Evolutionary conservation across 2,329 filamentous ascomycete genomes (phyloP).

Genomic region (Sporothrix inflata): DNA sequence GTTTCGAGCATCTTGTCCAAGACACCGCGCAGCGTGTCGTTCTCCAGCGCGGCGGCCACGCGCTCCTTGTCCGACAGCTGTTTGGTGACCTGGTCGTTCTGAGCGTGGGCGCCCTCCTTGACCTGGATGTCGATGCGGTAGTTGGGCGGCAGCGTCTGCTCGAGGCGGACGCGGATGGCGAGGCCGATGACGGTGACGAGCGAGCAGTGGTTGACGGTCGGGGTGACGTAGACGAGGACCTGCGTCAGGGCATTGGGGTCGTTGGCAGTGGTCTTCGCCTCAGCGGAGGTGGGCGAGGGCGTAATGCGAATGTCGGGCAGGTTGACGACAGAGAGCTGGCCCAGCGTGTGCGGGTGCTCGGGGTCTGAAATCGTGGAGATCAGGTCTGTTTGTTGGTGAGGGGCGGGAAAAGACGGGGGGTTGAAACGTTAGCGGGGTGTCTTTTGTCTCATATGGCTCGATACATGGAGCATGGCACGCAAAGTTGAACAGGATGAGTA

Average conservation of each 20-base stretch:
- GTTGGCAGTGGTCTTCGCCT: constrained; percentile 43
- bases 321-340: constrained; percentile 91
- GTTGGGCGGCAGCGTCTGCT: constrained; percentile 86
- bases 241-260: constrained; percentile 63
- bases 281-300: constrained; percentile 59
- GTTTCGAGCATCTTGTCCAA: constrained; percentile 93
- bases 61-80: constrained; percentile 95
- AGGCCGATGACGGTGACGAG: constrained; percentile 95
- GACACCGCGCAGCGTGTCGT: constrained; percentile 84
- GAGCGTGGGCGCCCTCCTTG: constrained; percentile 94
- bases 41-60: constrained; percentile 92
- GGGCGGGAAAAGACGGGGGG: constrained; percentile 21
- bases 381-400: constrained; percentile 64
- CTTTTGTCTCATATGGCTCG: constrained; percentile 29
- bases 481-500: background rate
- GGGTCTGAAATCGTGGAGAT: constrained; percentile 95
- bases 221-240: constrained; percentile 87
- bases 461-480: background rate
- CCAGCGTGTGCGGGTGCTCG: constrained; percentile 92
- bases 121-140: constrained; percentile 92
- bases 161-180: constrained; percentile 86
- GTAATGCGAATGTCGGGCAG: constrained; percentile 88
- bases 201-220: constrained; percentile 95
- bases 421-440: constrained; percentile 42
- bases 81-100: constrained; percentile 95